Base-by-base conservation (phyloP, 129 eudicot genomes). In the Pulicaria dysenterica region DNA sequence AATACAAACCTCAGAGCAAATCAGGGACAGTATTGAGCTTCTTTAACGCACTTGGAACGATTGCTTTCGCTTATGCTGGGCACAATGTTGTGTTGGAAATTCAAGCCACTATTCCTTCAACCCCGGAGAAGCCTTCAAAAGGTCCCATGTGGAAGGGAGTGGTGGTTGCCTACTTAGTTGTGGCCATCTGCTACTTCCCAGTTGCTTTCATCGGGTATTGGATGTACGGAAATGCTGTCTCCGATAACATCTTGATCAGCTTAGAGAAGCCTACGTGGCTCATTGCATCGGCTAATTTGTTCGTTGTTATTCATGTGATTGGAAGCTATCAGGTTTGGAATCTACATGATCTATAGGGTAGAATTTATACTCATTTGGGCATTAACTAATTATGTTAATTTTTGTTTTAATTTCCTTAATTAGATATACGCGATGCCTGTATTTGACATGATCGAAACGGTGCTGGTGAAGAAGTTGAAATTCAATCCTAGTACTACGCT, bases 361-460 rank as follows among this genome's bases (percentile, higher is more conserved):
- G n/a, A n/a, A n/a, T n/a, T n/a, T 15, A 42, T 45, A 19, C 31
- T 24, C 31, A 24, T 24, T 24, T 24, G 1, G 31, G 31, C 2
- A 24, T 24, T 24, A 24, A 24, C 60, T 60, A 9, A 42, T 3
- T 31, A 5, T 5, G 14, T 14, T 60, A n/a, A n/a, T 43, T n/a
- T 39, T 16, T 12, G n/a, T n/a, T n/a, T n/a, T n/a, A n/a, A n/a
- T n/a, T 41, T 47, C 6, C 9, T 57, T 53, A n/a, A n/a, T n/a
- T n/a, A 90, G 94, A 77, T 90, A 36, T 90, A 85, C 67, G 96
- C 96, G 1, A 90, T 90, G 78, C 96, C 96, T 0, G 96, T 90
- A 31, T 90, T 90, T 74, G 96, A 90, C 58, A 87, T 90, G 94
- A 36, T 87, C 2, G 96, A 90, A 65, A 87, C 96, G 1, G 42